phyloP scores from a whole-genome alignment of 2,329 filamentous ascomycete genomes.

The Thyridium curvatum region DNA sequence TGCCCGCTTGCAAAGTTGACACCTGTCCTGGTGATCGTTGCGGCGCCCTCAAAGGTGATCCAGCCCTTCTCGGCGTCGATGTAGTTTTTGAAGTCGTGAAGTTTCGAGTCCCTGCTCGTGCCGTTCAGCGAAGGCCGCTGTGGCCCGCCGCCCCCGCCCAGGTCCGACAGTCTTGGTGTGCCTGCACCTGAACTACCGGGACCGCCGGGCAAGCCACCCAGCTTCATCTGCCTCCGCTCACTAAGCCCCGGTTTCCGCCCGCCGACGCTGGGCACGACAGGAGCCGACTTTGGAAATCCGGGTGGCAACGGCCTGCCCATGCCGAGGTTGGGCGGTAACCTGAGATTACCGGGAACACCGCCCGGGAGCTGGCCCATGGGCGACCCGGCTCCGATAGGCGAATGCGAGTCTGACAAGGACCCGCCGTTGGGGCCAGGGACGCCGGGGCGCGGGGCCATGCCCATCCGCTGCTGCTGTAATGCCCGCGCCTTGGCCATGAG shows the following conservation, averaged over 20 bases:
- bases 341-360: slow-evolving; percentile 35
- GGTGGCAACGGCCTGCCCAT: slow-evolving; percentile 40
- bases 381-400: slow-evolving; percentile 20
- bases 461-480: slow-evolving; percentile 26
- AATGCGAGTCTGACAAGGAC: slow-evolving; percentile 19
- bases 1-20: slow-evolving; percentile 89
- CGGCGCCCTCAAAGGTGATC: slow-evolving; percentile 88
- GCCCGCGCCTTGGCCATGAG: slow-evolving; percentile 31
- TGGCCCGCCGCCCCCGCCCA: slow-evolving; percentile 15
- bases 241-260: slow-evolving; percentile 49
- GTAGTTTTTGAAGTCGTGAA: slow-evolving; percentile 64
- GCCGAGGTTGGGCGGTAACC: slow-evolving; percentile 25
- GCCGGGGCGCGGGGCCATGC: slow-evolving; percentile 16
- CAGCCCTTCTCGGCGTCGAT: slow-evolving; percentile 90
- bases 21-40: slow-evolving; percentile 79
- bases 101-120: slow-evolving; percentile 36
- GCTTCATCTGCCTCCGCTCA: slow-evolving; percentile 59
- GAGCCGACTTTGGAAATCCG: slow-evolving; percentile 47
- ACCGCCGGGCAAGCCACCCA: slow-evolving; percentile 36
- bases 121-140: slow-evolving; percentile 24
- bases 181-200: slow-evolving; percentile 26
- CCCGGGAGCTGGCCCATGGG: slow-evolving; percentile 20
- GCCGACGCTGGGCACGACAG: slow-evolving; percentile 30
- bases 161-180: slow-evolving; percentile 38
- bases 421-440: slow-evolving; percentile 11